These are phyloP conservation scores for Candida adriatica DNA, from an alignment of 805 yeast species.

Conservation along the genomic window DNA sequence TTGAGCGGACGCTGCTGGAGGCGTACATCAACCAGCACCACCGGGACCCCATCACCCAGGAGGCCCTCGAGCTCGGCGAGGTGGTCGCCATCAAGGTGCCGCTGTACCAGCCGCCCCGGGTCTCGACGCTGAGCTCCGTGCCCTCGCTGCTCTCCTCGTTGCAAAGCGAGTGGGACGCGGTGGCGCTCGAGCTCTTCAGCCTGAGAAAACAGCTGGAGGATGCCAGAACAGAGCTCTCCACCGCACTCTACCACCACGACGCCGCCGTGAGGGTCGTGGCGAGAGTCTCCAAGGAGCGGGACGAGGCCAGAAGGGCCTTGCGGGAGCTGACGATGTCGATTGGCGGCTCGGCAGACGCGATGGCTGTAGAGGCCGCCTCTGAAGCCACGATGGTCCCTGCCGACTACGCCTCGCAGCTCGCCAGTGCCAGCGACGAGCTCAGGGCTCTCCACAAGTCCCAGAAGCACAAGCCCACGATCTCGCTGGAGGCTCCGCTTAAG, in stretches of 20 bases:
- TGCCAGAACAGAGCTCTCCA: slow-evolving; percentile 65
- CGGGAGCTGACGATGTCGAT: slow-evolving; percentile 43
- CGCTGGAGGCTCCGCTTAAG: slow-evolving; percentile 8
- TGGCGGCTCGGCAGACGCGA: slow-evolving; percentile 18
- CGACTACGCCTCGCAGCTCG: slow-evolving; percentile 1
- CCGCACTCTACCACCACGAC: slow-evolving; percentile 78
- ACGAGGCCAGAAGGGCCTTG: slow-evolving; percentile 62
- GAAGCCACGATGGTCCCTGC: slow-evolving; percentile 1
- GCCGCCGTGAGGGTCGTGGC: slow-evolving; percentile 89
- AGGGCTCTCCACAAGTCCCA: slow-evolving; percentile 17
- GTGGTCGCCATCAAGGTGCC: slow-evolving; percentile 37
- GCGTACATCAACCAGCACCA: slow-evolving; percentile 59
- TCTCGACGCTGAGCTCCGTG: slow-evolving; percentile 54
- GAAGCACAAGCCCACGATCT: slow-evolving; percentile 18
- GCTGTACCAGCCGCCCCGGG: slow-evolving; percentile 31
- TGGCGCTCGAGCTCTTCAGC: slow-evolving; percentile 73
- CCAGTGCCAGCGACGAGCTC: slow-evolving; percentile 12
- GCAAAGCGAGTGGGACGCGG: slow-evolving; percentile 87
- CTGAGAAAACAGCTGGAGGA: slow-evolving; percentile 63
- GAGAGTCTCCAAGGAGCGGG: slow-evolving; percentile 64
- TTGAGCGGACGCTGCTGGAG: slow-evolving; percentile 55
- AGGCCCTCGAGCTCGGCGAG: slow-evolving; percentile 51
- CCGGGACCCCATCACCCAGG: slow-evolving; percentile 70
- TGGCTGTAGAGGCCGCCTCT: not conserved
- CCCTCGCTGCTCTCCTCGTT: slow-evolving; percentile 71